Evolutionary conservation across 345 rosid species (phyloP), one percentile per base, ranked within the genome.

Genomic region (Eucalyptus sp.): DNA sequence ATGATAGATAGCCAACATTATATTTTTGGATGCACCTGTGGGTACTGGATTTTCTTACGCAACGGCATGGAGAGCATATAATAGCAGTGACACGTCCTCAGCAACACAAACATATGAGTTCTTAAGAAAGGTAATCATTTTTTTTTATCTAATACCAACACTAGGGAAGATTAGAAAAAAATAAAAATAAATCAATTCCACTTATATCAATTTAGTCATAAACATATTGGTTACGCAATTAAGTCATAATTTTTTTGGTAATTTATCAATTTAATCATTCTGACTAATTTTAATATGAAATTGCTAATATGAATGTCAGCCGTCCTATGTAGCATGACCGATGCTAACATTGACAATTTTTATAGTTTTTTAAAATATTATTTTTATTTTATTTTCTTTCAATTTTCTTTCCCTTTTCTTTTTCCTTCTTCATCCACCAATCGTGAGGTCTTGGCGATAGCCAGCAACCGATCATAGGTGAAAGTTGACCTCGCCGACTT

Each of bases 41-140:
- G 93, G 93, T 6, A 89, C 94, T 13, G 94, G 93, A 71, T 92
- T 93, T 87, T 93, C 93, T 7, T 93, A 92, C 29, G 88, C 94
- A 24, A 93, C 80, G 5, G 91, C 87, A 17, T 84, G 48, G 88
- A 50, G 85, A 52, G 91, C 84, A 5, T 89, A 88, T 37, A 11
- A 87, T 5, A 22, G 15, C 11, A 87, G 62, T 25, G 94, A 92
- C 50, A 88, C 91, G 4, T 41, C 87, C 24, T 62, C 88, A 14
- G 84, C 90, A 16, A 14, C 84, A 64, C 58, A 88, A 41, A 68
- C 51, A 5, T 90, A 86, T 50, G 56, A 84, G 29, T 93, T 93
- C 56, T 27, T 93, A 7, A 88, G 91, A 56, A 92, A 91, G 93
- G 94, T 91, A 46, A 84, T 3, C 15, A 60, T 60, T 25, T 52